Evolutionary conservation across 495 filamentous ascomycete species (phyloP), one percentile per base, ranked within the genome.

Genomic region (Oidiodendron maius): DNA sequence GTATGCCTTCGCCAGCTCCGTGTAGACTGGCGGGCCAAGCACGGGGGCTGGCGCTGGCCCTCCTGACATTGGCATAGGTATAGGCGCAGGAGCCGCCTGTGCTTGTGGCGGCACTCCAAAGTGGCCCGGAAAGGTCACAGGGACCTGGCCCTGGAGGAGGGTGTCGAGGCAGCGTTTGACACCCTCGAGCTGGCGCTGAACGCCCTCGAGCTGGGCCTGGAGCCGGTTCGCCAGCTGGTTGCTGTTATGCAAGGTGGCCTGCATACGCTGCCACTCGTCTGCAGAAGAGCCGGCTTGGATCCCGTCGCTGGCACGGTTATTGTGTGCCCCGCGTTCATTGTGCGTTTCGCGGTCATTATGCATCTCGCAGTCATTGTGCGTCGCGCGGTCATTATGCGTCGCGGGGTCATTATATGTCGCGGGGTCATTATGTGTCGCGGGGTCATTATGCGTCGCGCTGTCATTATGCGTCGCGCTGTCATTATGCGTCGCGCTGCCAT

Each of bases 111-210:
- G 9, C 9, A 9, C 20, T 6, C 40, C 15, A 21, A 42, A 42
- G 40, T 32, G n/a, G 28, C 28, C 28, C 28, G 40, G 21, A 42
- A 42, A 23, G 40, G 20, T 42, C 9, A 42, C n/a, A 32, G 28
- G 28, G 28, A 32, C 28, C 28, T 32, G 40, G 40, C 5, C 20
- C 10, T 42, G 18, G 5, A 42, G 18, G 11, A 42, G 15, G 15
- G 15, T 15, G 15, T 42, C 40, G 4, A 42, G 3, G 15, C 15
- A 9, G 40, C 9, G 17, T 11, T 44, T 10, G 18, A 44, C 11
- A n/a, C 17, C 41, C 9, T 44, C 6, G 8, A 32, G 28, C 28
- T 32, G 28, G 8, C n/a, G 28, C 28, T 32, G n/a, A n/a, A n/a
- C n/a, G n/a, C n/a, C n/a, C n/a, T n/a, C n/a, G n/a, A n/a, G n/a